Evolutionary conservation across 2,329 filamentous ascomycete genomes (phyloP).

Genomic region (Calonectria pseudoreteaudii): DNA sequence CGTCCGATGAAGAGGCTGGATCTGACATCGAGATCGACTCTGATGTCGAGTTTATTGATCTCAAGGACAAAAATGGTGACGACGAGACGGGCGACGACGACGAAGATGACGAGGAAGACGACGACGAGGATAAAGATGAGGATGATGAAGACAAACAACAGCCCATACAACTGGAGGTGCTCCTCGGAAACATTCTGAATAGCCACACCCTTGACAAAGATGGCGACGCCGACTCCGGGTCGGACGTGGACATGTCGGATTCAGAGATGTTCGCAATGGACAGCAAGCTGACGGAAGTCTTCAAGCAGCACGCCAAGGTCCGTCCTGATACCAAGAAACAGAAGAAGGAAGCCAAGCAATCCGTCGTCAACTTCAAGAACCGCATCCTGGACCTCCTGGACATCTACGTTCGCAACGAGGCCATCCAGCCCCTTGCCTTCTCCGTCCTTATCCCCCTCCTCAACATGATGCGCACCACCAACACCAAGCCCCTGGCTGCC

Average conservation of each 20-base stretch:
- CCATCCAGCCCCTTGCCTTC: constrained; percentile 74
- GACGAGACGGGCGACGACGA: constrained; percentile 58
- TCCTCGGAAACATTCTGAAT: constrained; percentile 82
- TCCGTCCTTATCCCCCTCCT: constrained; percentile 81
- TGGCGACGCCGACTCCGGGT: constrained; percentile 66
- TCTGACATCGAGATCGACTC: constrained; percentile 61
- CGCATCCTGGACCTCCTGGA: constrained; percentile 89
- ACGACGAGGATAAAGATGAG: constrained; percentile 58
- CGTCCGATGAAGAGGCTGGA: constrained; percentile 56
- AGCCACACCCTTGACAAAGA: constrained; percentile 75
- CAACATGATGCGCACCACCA: constrained; percentile 80
- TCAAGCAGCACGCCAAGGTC: constrained; percentile 78
- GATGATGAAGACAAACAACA: constrained; percentile 58
- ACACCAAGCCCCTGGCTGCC: constrained; percentile 78
- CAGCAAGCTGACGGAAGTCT: constrained; percentile 84
- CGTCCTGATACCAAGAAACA: constrained; percentile 80
- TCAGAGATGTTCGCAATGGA: constrained; percentile 95
- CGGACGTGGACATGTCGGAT: constrained; percentile 90
- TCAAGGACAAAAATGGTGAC: constrained; percentile 55
- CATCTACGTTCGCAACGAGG: constrained; percentile 85
- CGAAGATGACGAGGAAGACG: constrained; percentile 53
- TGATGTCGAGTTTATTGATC: constrained; percentile 63
- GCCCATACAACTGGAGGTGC: constrained; percentile 72
- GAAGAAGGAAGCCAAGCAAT: constrained; percentile 87
- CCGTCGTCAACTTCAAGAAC: constrained; percentile 94